phyloP scores from a whole-genome alignment of 192 early-diverging fungal genomes.

The Backusella circina region DNA sequence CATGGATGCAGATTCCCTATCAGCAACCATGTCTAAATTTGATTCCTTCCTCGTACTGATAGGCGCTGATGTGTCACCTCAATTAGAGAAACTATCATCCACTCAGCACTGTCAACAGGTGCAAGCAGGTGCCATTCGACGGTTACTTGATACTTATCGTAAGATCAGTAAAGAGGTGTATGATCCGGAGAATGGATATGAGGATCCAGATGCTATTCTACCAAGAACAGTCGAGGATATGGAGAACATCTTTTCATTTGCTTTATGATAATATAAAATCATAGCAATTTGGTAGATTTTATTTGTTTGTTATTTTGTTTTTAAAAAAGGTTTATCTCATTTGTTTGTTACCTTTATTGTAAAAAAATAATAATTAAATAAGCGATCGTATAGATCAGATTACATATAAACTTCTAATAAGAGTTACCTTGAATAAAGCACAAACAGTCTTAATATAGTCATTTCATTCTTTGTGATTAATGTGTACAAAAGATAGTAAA shows the following conservation, averaged over 20 bases:
- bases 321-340: neutral
- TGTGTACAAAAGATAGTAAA: neutral
- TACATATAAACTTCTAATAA: too few relatives aligned
- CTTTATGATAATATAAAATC: conserved; percentile 8
- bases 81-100: conserved; percentile 46
- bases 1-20: conserved; percentile 51
- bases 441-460: too few relatives aligned
- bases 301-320: neutral
- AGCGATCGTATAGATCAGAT: neutral
- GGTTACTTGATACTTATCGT: conserved; percentile 63
- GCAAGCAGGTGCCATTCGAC: conserved; percentile 44
- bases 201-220: conserved; percentile 59
- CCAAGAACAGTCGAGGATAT: conserved; percentile 69
- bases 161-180: conserved; percentile 48
- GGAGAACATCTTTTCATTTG: conserved; percentile 57
- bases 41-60: conserved; percentile 65
- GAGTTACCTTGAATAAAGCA: too few relatives aligned
- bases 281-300: neutral
- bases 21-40: conserved; percentile 51
- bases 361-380: neutral
- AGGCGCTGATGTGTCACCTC: conserved; percentile 53
- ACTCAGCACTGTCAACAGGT: conserved; percentile 48
- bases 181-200: conserved; percentile 58
- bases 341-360: neutral
- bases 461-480: too few relatives aligned